Percentiles rank a stretch among this genome's conserved stretches.
Evolutionary conservation across 305 asterid species (phyloP).

Genomic region (Lippia alba): DNA sequence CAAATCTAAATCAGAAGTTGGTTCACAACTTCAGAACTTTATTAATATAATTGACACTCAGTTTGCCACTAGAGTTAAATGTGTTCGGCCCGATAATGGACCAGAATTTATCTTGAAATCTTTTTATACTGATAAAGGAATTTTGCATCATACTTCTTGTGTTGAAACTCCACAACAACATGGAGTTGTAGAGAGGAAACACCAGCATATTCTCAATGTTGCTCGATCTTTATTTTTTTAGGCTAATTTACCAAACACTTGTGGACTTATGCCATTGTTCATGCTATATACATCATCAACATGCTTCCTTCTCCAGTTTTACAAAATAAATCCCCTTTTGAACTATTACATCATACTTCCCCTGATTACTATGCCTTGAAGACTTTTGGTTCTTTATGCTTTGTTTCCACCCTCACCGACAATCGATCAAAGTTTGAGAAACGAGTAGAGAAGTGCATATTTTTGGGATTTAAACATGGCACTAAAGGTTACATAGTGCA

Average conservation of each 20-base stretch:
- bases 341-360: neutral
- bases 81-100: neutral
- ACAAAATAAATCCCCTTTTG: neutral
- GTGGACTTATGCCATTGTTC: neutral
- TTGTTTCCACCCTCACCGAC: no score
- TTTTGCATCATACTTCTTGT: neutral
- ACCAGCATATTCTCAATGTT: neutral
- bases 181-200: neutral
- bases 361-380: no score
- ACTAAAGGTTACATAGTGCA: no score
- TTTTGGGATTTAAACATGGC: no score
- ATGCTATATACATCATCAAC: no score
- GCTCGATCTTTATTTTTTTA: neutral
- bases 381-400: no score
- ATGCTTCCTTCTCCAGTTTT: neutral
- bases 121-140: neutral
- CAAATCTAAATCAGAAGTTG: neutral
- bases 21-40: neutral
- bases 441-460: no score
- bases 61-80: neutral
- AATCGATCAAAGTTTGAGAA: no score
- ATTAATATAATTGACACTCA: neutral
- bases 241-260: neutral
- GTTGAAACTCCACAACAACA: neutral
- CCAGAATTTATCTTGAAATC: neutral